Base-by-base conservation (phyloP, 129 eudicot genomes). In the Silybum marianum region DNA sequence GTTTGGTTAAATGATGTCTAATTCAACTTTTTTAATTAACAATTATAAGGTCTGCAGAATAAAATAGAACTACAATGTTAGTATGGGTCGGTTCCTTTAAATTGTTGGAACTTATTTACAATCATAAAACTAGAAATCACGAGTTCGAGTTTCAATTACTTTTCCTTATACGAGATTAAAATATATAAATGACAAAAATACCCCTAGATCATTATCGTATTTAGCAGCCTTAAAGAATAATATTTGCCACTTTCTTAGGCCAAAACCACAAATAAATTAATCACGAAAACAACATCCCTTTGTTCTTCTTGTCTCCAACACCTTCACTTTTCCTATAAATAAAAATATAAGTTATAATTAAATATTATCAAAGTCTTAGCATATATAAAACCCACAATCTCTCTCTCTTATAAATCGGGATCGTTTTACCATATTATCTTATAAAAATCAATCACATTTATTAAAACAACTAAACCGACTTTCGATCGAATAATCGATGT, bases 301-400 rank as follows among this genome's bases (percentile, higher is more conserved):
- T 82, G 86, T 82, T 82, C 86, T 76, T 82, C 86, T 82, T 82
- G 86, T 82, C 82, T 71, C 86, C 86, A 70, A 58, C 77, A 76
- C 86, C 72, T 58, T 58, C 51, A 70, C 77, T 42, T 74, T 73
- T 65, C 75, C 68, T 54, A 42, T 16, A 69, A 76, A 30, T 22
- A 76, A 70, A 76, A 22, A 46, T 32, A 70, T 71, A 30, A 54
- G 70, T 13, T 70, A 70, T 51, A 58, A 54, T 54, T 58, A 4
- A 18, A 18, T 54, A 54, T 54, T 18, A 18, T 76, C 39, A 46
- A 36, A 21, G 69, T 32, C 32, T 48, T 82, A 19, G 28, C 76
- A 68, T 74, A 24, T 24, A 71, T 74, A 24, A 24, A 71, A 38
- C 77, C 63, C 48, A 54, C 77, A 69, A 69, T 69, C n/a, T n/a